Conservation (phyloP, 257 asterid genomes). For the Solanum tarapatanum region DNA sequence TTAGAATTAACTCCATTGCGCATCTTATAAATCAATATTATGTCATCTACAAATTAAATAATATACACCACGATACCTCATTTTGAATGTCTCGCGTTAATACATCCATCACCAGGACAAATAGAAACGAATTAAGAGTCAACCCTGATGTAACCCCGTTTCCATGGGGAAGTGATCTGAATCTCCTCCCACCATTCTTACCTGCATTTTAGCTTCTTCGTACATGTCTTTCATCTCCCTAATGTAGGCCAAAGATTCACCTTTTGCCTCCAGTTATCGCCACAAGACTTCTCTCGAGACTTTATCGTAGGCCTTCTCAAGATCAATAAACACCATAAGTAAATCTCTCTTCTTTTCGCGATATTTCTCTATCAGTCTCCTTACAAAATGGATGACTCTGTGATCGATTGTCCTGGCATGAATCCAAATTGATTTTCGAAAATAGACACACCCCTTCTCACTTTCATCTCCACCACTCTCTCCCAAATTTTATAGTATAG, state of each 20-base stretch:
- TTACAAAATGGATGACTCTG: too few relatives aligned
- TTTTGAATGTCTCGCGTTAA: background rate
- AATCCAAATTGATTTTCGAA: too few relatives aligned
- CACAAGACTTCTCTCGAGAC: background rate
- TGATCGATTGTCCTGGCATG: too few relatives aligned
- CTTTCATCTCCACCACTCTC: background rate
- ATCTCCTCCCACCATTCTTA: background rate
- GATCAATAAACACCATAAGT: background rate
- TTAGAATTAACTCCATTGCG: background rate
- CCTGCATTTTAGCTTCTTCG: background rate
- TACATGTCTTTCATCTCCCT: background rate
- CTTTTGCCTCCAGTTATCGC: background rate
- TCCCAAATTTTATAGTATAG: too few relatives aligned
- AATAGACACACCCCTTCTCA: background rate
- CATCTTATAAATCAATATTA: background rate
- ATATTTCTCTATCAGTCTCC: too few relatives aligned
- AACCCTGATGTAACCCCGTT: background rate
- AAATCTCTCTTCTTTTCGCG: background rate
- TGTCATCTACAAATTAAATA: background rate
- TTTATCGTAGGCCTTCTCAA: background rate
- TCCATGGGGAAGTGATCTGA: background rate
- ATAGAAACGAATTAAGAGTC: background rate
- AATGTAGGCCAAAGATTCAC: background rate
- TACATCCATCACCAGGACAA: background rate
- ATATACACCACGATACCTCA: background rate